A percentile compares a stretch with the other conserved stretches of the same genome.
Conservation (phyloP, 176 grass and related monocot genomes). For the Zea luxurians region DNA sequence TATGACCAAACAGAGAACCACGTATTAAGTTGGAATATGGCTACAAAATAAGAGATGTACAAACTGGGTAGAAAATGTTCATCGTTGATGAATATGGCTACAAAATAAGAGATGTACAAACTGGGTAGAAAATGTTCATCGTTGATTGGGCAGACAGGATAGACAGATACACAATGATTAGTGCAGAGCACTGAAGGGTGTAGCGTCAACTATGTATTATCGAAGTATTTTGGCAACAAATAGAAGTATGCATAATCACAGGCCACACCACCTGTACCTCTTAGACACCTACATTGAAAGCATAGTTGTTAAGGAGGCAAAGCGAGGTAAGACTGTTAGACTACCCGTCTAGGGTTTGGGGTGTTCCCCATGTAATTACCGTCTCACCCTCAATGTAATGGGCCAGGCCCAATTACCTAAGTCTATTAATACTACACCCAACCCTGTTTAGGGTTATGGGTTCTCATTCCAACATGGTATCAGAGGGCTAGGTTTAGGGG, state of each 20-base stretch:
- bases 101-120: no score
- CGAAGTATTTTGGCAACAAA: not conserved
- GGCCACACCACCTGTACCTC: not conserved
- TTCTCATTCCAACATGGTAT: no score
- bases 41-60: not conserved
- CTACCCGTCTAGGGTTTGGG: no score
- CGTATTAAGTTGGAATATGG: conserved; percentile 2
- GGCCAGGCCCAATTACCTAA: no score
- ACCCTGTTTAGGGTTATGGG: no score
- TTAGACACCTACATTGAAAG: conserved; percentile 6
- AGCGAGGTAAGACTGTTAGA: no score
- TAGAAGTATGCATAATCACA: conserved; percentile 17
- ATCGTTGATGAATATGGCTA: no score
- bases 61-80: not conserved
- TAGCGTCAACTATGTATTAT: not conserved
- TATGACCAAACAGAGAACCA: not conserved
- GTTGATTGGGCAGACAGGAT: not conserved
- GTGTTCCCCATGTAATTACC: no score
- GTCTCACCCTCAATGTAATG: no score
- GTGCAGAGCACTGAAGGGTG: conserved; percentile 6
- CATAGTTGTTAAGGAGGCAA: no score
- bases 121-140: not conserved
- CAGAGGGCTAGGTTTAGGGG: no score
- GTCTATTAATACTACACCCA: no score
- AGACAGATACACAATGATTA: conserved; percentile 6